A percentile compares a stretch with the other conserved stretches of the same genome.
phyloP scores from a whole-genome alignment of 2,329 filamentous ascomycete genomes.

The Verruconis gallopava region DNA sequence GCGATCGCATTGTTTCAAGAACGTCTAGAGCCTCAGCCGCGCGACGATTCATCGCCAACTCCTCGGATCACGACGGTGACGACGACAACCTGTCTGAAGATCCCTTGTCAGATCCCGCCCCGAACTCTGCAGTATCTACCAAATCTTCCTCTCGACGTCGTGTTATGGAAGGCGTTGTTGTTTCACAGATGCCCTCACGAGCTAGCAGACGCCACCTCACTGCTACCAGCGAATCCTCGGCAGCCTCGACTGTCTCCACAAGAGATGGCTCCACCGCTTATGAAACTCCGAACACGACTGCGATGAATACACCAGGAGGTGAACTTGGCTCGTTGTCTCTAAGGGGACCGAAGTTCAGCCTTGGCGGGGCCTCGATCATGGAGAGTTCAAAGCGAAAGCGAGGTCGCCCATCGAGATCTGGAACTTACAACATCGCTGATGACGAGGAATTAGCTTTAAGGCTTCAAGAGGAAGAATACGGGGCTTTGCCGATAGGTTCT shows the following conservation, averaged over 20 bases:
- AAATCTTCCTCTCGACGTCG: neutral
- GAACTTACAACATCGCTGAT: conserved; percentile 17
- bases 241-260: conserved; percentile 14
- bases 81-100: neutral
- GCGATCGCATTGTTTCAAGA: no score
- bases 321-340: conserved; percentile 12
- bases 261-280: conserved; percentile 37
- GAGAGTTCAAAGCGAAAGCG: conserved; percentile 17
- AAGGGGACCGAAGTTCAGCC: conserved; percentile 11
- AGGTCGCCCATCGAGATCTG: conserved; percentile 11
- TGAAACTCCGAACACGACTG: conserved; percentile 51
- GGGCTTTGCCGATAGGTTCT: conserved; percentile 13
- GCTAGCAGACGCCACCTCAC: neutral
- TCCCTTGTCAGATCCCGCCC: neutral
- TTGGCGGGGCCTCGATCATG: conserved; percentile 15
- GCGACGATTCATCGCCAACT: conserved; percentile 4
- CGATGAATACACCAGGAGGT: conserved; percentile 40
- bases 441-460: conserved; percentile 43
- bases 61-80: conserved; percentile 4
- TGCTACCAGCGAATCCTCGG: conserved; percentile 4
- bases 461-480: conserved; percentile 44
- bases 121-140: no score
- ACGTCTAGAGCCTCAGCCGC: no score
- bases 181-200: conserved; percentile 2
- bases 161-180: conserved; percentile 1